A percentile compares a stretch with the other conserved stretches of the same genome.
These are phyloP conservation scores for Sclerotinia spermophila DNA, from an alignment of 2,329 filamentous ascomycete species.

Conservation along the genomic window DNA sequence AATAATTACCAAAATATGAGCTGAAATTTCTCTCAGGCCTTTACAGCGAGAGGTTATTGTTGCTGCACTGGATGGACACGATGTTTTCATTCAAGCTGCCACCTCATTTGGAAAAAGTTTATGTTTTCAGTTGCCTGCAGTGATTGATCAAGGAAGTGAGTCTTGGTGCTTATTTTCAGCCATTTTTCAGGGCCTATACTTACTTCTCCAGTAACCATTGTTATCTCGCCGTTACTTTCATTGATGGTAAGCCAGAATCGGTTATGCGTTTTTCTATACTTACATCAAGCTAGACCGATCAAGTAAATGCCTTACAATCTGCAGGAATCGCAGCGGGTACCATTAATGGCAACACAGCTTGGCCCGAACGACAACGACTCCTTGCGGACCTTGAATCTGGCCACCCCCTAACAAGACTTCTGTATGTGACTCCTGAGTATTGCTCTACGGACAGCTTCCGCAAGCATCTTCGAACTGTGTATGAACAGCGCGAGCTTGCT, in stretches of 20 bases:
- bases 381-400: constrained; percentile 81
- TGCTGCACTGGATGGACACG: constrained; percentile 74
- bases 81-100: constrained; percentile 91
- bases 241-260: constrained; percentile 63
- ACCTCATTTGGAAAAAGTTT: constrained; percentile 90
- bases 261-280: background rate
- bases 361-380: constrained; percentile 62
- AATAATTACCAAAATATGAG: background rate
- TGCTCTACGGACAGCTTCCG: constrained; percentile 78
- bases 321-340: constrained; percentile 77
- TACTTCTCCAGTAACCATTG: constrained; percentile 67
- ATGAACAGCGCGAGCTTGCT: constrained; percentile 79
- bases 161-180: constrained; percentile 39
- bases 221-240: constrained; percentile 83
- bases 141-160: constrained; percentile 78
- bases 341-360: constrained; percentile 78
- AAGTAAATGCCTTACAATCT: constrained; percentile 74
- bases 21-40: constrained; percentile 53
- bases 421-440: constrained; percentile 92
- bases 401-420: constrained; percentile 75
- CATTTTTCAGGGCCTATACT: constrained; percentile 18
- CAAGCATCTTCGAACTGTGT: constrained; percentile 65
- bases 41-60: constrained; percentile 84
- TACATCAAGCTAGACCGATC: constrained; percentile 65
- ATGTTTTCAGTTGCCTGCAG: constrained; percentile 87